Evolutionary conservation across 2,329 filamentous ascomycete genomes (phyloP), one percentile per base, ranked within the genome.

Genomic region (Aspergillus ruber): DNA sequence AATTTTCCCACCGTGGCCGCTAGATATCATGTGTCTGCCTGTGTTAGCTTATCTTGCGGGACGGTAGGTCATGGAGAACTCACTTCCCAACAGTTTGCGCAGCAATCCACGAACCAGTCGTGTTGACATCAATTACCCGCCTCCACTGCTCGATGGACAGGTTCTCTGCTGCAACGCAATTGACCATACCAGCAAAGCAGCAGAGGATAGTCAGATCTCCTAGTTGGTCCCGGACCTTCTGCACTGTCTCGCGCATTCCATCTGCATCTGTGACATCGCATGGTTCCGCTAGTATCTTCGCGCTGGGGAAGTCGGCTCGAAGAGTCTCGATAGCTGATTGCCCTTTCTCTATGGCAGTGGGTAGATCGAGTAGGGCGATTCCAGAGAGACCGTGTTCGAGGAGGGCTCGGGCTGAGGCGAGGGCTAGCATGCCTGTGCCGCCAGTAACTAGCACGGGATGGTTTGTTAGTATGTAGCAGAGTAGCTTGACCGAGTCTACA

Each of bases 101-200:
- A 55, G 80, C 81, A 9, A 88, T 70, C 60, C 87, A 90, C 0
- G 76, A 71, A 0, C 86, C 86, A 0, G 83, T 85, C 1, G 83
- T 79, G 60, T 90, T 90, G 59, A 89, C 77, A 48, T 87, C 84
- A 21, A 89, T 58, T 0, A 84, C 77, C n/a, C 75, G 74, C 3
- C 80, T 74, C 76, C 81, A 90, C 54, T 84, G 73, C 5, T 73
- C 69, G 1, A 76, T 64, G 0, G 73, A 63, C 68, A 83, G 80
- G 2, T 83, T 78, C 1, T 84, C 63, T 0, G 84, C 79, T 50
- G 80, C 77, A 0, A 74, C 71, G 56, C 80, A 84, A 41, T 74
- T 76, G 1, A 88, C 86, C 0, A 88, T 76, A 6, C 86, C 85
- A 0, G 84, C 85, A 56, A 86, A 86, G 55, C 79, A 82, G 53